Conservation (phyloP, 2,329 filamentous ascomycete species). For the Tothia fuscella region DNA sequence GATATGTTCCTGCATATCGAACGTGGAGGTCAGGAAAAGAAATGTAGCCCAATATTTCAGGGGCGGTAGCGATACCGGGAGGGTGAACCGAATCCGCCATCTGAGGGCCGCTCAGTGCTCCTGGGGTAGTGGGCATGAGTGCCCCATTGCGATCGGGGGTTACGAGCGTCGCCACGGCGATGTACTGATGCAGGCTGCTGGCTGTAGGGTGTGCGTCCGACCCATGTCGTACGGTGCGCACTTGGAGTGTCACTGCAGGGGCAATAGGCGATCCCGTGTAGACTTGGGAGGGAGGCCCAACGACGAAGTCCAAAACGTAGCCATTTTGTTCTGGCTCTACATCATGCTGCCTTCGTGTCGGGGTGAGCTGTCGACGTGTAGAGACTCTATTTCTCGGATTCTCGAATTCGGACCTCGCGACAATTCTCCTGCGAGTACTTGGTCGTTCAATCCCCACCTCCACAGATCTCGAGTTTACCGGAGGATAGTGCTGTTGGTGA, state of each 20-base stretch:
- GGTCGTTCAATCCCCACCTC: not conserved
- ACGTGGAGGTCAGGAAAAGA: slow-evolving; percentile 6
- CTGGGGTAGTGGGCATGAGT: not conserved
- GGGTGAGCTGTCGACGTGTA: too few species aligned
- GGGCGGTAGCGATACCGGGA: not conserved
- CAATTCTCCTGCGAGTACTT: too few species aligned
- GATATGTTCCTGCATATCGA: not conserved
- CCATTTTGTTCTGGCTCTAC: not conserved
- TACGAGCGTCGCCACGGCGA: slow-evolving; percentile 5
- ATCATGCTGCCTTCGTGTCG: slow-evolving; percentile 3
- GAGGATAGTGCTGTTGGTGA: not conserved
- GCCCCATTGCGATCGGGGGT: not conserved
- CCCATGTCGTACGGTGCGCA: slow-evolving; percentile 6
- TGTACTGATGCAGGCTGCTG: slow-evolving; percentile 3
- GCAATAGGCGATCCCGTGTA: not conserved
- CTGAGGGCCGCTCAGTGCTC: not conserved
- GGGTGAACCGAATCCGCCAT: slow-evolving; percentile 6
- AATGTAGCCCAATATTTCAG: slow-evolving; percentile 7
- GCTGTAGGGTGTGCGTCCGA: not conserved
- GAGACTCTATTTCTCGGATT: too few species aligned
- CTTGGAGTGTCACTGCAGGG: slow-evolving; percentile 6
- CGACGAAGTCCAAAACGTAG: slow-evolving; percentile 7
- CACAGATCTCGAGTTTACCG: not conserved
- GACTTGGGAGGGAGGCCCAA: slow-evolving; percentile 2
- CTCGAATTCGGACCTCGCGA: too few species aligned